Evolutionary conservation across 2,329 filamentous ascomycete genomes (phyloP).

Genomic region (Colletotrichum sp.): DNA sequence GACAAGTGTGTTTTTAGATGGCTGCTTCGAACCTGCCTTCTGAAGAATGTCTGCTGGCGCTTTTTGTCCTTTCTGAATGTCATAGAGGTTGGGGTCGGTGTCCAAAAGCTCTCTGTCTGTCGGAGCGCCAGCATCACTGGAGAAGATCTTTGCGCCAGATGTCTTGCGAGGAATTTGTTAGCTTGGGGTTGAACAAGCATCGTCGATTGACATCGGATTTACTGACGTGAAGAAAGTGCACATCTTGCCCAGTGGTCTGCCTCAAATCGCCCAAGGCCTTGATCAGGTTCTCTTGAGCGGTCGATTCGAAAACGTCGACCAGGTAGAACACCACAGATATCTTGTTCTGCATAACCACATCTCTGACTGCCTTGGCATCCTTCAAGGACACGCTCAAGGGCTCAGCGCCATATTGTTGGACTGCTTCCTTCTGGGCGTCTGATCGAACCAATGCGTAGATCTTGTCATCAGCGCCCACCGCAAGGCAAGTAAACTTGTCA

Average conservation of each 20-base stretch:
- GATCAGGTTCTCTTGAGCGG: neutral
- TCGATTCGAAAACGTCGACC: neutral
- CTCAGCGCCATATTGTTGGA: neutral
- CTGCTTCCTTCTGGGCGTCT: neutral
- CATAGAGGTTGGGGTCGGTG: neutral
- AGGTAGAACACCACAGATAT: neutral
- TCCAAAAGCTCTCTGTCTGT: neutral
- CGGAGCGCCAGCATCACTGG: neutral
- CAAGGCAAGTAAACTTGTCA: too few relatives aligned
- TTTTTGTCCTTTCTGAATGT: neutral
- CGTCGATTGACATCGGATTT: neutral
- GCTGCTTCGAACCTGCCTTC: neutral
- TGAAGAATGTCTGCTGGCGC: accelerated
- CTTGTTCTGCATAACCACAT: neutral
- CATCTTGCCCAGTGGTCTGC: neutral
- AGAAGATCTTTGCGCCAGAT: neutral
- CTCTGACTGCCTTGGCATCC: neutral
- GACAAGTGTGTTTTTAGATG: accelerated
- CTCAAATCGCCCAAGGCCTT: neutral
- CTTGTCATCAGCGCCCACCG: too few relatives aligned
- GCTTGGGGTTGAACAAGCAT: neutral
- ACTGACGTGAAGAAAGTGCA: neutral
- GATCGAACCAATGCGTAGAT: neutral
- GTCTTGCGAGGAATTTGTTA: neutral
- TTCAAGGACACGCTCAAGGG: neutral